Evolutionary conservation across 352 stramenopile genomes (phyloP).

Genomic region (Phytophthora capsici): DNA sequence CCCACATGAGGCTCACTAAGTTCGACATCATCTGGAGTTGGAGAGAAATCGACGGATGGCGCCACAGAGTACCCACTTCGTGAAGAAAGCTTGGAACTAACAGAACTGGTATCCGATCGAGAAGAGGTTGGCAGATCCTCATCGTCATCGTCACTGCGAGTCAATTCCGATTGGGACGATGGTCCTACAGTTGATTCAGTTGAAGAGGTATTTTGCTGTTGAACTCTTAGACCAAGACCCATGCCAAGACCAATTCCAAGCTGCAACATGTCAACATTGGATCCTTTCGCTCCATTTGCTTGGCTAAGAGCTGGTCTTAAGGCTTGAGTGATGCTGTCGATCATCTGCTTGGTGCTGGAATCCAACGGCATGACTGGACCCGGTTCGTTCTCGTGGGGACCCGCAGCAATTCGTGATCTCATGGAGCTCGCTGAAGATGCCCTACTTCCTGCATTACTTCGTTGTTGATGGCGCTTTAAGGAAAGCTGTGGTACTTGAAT

Average conservation of each 20-base stretch:
- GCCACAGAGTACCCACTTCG: conserved; percentile 46
- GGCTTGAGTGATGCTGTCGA: conserved; percentile 78
- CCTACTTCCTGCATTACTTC: conserved; percentile 11
- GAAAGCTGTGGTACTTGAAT: conserved; percentile 65
- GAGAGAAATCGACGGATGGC: conserved; percentile 53
- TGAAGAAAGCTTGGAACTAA: conserved; percentile 37
- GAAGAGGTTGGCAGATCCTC: conserved; percentile 32
- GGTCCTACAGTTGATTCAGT: conserved; percentile 7
- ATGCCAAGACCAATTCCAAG: conserved; percentile 90
- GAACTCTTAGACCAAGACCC: conserved; percentile 83
- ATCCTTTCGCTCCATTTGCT: conserved; percentile 27
- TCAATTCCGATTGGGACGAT: conserved; percentile 15
- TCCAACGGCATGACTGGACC: conserved; percentile 22
- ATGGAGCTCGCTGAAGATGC: conserved; percentile 30
- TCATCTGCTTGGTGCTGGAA: conserved; percentile 67
- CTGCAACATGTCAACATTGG: conserved; percentile 71
- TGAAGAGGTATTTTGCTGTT: conserved; percentile 46
- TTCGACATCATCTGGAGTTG: conserved; percentile 64
- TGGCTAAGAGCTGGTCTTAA: conserved; percentile 45
- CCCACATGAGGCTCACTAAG: conserved; percentile 39
- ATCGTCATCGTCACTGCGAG: conserved; percentile 28
- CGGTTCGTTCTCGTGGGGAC: neutral
- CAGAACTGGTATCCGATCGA: conserved; percentile 40
- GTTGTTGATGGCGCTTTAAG: conserved; percentile 32
- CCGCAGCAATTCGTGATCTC: conserved; percentile 22